Evolutionary conservation across 108 stramenopile genomes (phyloP).

Genomic region (Pseudonitzschia multiseries): DNA sequence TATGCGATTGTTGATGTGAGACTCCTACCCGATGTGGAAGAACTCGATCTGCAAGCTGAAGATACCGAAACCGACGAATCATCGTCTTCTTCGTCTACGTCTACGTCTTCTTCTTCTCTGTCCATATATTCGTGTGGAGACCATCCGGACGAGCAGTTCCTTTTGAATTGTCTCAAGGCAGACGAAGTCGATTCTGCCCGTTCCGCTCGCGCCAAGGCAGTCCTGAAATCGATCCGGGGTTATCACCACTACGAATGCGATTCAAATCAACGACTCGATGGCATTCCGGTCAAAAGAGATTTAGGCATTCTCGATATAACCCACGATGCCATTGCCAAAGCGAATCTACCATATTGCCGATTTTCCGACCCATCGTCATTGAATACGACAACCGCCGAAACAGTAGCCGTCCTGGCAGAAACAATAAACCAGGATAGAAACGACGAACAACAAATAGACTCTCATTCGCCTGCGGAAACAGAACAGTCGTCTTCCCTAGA

Average conservation of each 20-base stretch:
- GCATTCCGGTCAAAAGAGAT: slow-evolving; percentile 35
- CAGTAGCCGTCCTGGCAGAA: not conserved
- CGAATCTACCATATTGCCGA: slow-evolving; percentile 56
- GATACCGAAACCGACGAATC: not conserved
- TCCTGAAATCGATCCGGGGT: slow-evolving; percentile 55
- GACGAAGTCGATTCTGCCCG: not conserved
- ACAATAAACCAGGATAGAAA: not conserved
- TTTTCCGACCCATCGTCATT: slow-evolving; percentile 33
- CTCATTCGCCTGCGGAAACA: not conserved
- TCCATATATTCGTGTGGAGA: not conserved
- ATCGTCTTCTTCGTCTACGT: not conserved
- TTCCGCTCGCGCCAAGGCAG: slow-evolving; percentile 38
- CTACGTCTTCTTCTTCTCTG: not conserved
- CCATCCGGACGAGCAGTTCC: not conserved
- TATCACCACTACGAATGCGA: slow-evolving; percentile 73
- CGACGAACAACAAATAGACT: not conserved
- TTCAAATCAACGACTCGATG: slow-evolving; percentile 34
- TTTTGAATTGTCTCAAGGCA: not conserved
- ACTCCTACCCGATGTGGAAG: slow-evolving; percentile 68
- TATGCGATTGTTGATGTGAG: slow-evolving; percentile 68
- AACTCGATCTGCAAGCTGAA: slow-evolving; percentile 37
- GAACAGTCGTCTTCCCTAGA: slow-evolving; percentile 44
- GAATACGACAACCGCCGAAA: not conserved
- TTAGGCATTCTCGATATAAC: slow-evolving; percentile 47
- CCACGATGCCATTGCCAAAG: slow-evolving; percentile 44